These are phyloP conservation scores for Mrakia gelida DNA, from an alignment of 768 basidiomycete species.

Conservation along the genomic window DNA sequence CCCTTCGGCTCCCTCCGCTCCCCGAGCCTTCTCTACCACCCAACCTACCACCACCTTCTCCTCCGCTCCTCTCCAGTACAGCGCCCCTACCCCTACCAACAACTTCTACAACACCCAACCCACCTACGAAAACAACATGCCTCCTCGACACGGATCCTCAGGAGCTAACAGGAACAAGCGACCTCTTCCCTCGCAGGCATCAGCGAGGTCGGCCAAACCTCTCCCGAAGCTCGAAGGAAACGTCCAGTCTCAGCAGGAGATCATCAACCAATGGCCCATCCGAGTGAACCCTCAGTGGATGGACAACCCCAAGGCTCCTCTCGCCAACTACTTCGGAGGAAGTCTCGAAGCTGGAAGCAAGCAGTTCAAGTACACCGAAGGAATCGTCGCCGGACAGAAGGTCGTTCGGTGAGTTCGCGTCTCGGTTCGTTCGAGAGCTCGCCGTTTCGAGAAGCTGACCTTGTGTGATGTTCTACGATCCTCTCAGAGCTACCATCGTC, in stretches of 20 bases:
- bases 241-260: neutral
- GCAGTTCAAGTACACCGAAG: slow-evolving; percentile 42
- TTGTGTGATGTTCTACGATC: neutral
- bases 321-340: slow-evolving; percentile 49
- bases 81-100: neutral
- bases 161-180: slow-evolving; percentile 11
- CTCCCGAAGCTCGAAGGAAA: slow-evolving; percentile 8
- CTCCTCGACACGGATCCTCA: slow-evolving; percentile 11
- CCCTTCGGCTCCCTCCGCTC: neutral
- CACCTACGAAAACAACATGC: neutral
- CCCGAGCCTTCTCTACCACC: slow-evolving; percentile 19
- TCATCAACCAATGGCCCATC: slow-evolving; percentile 16
- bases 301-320: slow-evolving; percentile 55
- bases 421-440: slow-evolving; percentile 32
- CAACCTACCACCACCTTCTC: neutral
- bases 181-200: neutral
- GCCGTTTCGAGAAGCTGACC: neutral
- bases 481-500: slow-evolving; percentile 41
- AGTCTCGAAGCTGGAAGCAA: slow-evolving; percentile 36
- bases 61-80: neutral
- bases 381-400: slow-evolving; percentile 40
- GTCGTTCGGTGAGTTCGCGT: slow-evolving; percentile 51
- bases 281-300: slow-evolving; percentile 40
- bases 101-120: neutral
- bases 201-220: neutral